phyloP scores from a whole-genome alignment of 1,284 basidiomycete species.

The Cutaneotrichosporon mucoides region DNA sequence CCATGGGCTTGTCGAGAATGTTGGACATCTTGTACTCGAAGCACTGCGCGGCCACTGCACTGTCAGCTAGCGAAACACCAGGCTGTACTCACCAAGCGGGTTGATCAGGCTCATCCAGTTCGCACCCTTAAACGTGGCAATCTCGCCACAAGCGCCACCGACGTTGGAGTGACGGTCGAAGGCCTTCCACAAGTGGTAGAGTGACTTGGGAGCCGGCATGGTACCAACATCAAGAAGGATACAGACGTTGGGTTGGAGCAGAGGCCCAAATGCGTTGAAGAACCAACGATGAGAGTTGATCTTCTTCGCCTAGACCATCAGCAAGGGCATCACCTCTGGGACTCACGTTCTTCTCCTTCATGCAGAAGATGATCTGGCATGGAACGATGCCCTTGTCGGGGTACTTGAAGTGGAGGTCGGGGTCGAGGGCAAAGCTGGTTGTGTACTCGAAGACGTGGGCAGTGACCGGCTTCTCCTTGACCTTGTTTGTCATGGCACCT shows the following conservation, averaged over 20 bases:
- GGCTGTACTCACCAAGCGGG: conserved; percentile 62
- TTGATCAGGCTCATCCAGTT: conserved; percentile 76
- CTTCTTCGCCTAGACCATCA: conserved; percentile 80
- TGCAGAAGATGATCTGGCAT: conserved; percentile 76
- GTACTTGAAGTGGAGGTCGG: conserved; percentile 86
- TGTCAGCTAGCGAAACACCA: not conserved
- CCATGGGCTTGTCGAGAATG: conserved; percentile 91
- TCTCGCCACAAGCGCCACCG: conserved; percentile 92
- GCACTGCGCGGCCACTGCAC: conserved; percentile 85
- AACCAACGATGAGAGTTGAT: conserved; percentile 96
- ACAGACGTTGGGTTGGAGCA: conserved; percentile 57
- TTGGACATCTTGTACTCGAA: conserved; percentile 87
- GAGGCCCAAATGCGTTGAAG: conserved; percentile 74
- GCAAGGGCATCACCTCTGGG: no score
- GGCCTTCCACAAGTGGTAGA: conserved; percentile 91
- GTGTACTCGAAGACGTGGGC: conserved; percentile 92
- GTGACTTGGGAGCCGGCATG: conserved; percentile 67
- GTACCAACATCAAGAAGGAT: conserved; percentile 85
- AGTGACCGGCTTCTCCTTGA: conserved; percentile 81
- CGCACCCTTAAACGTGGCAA: conserved; percentile 86
- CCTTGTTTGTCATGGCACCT: conserved; percentile 77
- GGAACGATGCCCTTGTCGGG: conserved; percentile 90
- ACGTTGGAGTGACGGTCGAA: conserved; percentile 92
- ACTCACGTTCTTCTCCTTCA: conserved; percentile 85
- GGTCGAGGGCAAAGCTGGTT: conserved; percentile 81